A percentile compares a stretch with the other conserved stretches of the same genome.
These are phyloP conservation scores for Didymella glomerata DNA, from an alignment of 2,329 filamentous ascomycete genomes.

Conservation along the genomic window DNA sequence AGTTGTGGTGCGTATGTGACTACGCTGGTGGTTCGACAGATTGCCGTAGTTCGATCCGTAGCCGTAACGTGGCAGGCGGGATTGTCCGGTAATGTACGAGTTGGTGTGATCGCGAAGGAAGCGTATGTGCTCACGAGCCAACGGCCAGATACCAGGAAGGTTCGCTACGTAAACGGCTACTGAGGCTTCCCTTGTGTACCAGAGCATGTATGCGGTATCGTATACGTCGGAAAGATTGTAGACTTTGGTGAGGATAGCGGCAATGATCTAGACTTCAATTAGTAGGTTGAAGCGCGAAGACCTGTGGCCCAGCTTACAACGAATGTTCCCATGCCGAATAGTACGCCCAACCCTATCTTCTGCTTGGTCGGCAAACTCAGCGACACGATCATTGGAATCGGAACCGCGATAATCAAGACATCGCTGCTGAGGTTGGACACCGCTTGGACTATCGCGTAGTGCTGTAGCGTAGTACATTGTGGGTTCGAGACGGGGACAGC, in stretches of 20 bases:
- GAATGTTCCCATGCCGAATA: conserved; percentile 62
- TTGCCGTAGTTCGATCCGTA: conserved; percentile 34
- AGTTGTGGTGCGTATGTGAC: conserved; percentile 14
- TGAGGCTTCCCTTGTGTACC: conserved; percentile 64
- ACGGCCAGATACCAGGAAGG: conserved; percentile 62
- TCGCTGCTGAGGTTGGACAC: conserved; percentile 69
- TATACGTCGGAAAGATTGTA: conserved; percentile 58
- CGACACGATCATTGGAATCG: conserved; percentile 62
- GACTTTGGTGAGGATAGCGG: conserved; percentile 59
- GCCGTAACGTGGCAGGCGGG: conserved; percentile 31
- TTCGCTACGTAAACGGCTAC: conserved; percentile 64
- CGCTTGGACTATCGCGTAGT: conserved; percentile 67
- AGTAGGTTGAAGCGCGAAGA: not conserved
- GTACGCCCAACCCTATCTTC: conserved; percentile 61
- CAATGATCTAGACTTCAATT: conserved; percentile 42
- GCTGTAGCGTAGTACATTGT: conserved; percentile 65
- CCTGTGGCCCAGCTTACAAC: conserved; percentile 40
- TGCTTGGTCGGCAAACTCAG: conserved; percentile 61
- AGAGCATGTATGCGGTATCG: conserved; percentile 53
- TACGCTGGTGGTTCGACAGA: conserved; percentile 24
- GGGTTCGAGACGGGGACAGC: conserved; percentile 62
- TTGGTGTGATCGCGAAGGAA: conserved; percentile 41
- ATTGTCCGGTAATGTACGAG: conserved; percentile 24
- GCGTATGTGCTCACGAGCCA: conserved; percentile 57
- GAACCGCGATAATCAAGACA: conserved; percentile 66